These are phyloP conservation scores for Blastomyces silverae DNA, from an alignment of 2,329 filamentous ascomycete species.

Conservation along the genomic window DNA sequence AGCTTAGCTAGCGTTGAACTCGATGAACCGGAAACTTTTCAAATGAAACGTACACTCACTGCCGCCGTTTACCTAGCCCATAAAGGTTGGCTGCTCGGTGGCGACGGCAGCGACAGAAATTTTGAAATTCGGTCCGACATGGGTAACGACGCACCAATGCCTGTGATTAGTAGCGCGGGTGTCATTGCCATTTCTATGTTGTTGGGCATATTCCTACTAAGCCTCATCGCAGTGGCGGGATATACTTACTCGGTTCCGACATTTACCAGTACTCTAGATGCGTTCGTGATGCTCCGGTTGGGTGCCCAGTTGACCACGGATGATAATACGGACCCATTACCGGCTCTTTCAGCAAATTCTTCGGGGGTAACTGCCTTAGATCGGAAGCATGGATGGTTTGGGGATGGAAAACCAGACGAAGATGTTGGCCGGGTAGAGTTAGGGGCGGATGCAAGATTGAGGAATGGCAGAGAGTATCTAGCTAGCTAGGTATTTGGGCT, in stretches of 20 bases:
- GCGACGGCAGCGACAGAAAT: too few species aligned
- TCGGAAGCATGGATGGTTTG: background rate
- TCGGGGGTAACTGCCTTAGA: background rate
- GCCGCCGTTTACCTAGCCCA: constrained; percentile 5
- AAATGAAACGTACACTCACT: background rate
- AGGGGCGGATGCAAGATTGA: background rate
- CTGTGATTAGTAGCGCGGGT: background rate
- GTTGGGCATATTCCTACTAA: constrained; percentile 13
- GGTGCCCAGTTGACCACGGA: constrained; percentile 16
- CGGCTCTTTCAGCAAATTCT: background rate
- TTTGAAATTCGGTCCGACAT: background rate
- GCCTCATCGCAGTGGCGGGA: constrained; percentile 12
- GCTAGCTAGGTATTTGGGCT: background rate
- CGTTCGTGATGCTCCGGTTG: constrained; percentile 19
- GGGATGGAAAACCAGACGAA: background rate
- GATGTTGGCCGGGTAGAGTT: background rate
- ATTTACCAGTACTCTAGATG: constrained; percentile 16
- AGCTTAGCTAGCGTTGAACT: background rate
- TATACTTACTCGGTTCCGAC: constrained; percentile 12
- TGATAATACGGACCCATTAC: background rate
- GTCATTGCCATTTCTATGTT: constrained; percentile 14
- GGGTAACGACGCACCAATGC: background rate
- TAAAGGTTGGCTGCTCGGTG: background rate
- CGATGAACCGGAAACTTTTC: background rate
- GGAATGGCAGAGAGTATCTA: background rate